Evolutionary conservation across 2,329 filamentous ascomycete species (phyloP), one percentile per base, ranked within the genome.

Genomic region (Zelopaecilomyces penicillatus): DNA sequence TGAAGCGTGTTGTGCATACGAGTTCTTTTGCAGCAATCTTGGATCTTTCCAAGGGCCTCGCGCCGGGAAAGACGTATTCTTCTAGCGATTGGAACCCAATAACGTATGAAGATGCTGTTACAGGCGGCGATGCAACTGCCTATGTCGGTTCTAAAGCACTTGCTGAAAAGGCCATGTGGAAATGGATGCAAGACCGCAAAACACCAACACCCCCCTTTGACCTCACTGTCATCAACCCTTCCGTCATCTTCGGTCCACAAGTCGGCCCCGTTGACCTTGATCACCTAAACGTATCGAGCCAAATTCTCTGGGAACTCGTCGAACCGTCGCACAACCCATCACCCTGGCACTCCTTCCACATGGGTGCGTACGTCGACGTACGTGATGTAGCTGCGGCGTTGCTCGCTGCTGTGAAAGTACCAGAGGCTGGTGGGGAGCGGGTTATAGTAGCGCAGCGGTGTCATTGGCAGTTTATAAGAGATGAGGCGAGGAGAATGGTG

Each of bases 91-190:
- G 54, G 54, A 56, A 58, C 34, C 54, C 56, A 1, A 47, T 57
- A 61, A 68, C 50, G 3, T 48, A 42, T 27, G 49, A 50, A 5
- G 48, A 57, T 34, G 51, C 53, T 1, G 39, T 50, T 19, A 46
- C 41, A 12, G 43, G 39, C 9, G 40, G 48, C 19, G 48, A 42
- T 3, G 48, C 46, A 3, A 46, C 46, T 6, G 54, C 47, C 7
- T 59, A 58, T 41, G 50, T 48, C 5, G 53, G 48, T 5, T 54
- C 51, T 10, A 56, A 59, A 39, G 76, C 74, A 1, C 82, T 87
- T 49, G 81, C 80, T 1, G 82, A 86, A 56, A 75, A 73, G 48
- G 76, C 80, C 1, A 79, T 80, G 2, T 86, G 82, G 82, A 68
- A 76, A 2, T 58, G 51, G 39, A 45, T 56, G 41, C 26, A 31